phyloP scores from a whole-genome alignment of 1,284 basidiomycete species.

The Pseudozyma hubeiensis region DNA sequence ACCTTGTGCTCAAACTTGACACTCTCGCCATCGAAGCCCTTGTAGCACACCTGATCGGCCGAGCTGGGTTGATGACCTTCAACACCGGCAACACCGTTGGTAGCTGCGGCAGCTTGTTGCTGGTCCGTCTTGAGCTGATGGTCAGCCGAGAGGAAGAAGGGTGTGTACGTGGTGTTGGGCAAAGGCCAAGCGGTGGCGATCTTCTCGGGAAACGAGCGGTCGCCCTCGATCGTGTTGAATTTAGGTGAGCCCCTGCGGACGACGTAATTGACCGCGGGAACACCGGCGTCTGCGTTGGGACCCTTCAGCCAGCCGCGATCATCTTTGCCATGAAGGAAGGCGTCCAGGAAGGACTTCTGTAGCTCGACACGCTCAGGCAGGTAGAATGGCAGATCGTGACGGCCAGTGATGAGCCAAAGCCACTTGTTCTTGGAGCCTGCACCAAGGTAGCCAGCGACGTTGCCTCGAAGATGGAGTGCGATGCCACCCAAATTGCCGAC shows the following conservation, averaged over 20 bases:
- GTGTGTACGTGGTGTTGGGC: slow-evolving; percentile 60
- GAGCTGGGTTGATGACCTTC: slow-evolving; percentile 3
- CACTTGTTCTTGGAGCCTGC: slow-evolving; percentile 67
- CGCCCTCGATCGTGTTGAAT: slow-evolving; percentile 64
- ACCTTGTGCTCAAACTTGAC: slow-evolving; percentile 19
- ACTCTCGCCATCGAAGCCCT: slow-evolving; percentile 15
- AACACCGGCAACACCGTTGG: slow-evolving; percentile 27
- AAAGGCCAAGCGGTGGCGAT: slow-evolving; percentile 64
- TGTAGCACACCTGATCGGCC: slow-evolving; percentile 12
- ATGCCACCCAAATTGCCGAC: slow-evolving; percentile 69
- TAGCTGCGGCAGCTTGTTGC: slow-evolving; percentile 14
- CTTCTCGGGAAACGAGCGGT: slow-evolving; percentile 58
- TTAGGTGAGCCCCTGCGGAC: slow-evolving; percentile 67
- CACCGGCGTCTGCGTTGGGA: slow-evolving; percentile 51
- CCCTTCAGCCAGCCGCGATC: slow-evolving; percentile 57
- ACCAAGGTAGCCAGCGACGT: slow-evolving; percentile 66
- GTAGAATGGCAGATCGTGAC: slow-evolving; percentile 69
- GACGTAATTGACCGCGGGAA: slow-evolving; percentile 63
- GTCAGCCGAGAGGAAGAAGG: slow-evolving; percentile 53
- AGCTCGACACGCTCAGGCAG: slow-evolving; percentile 61
- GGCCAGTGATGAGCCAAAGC: slow-evolving; percentile 67
- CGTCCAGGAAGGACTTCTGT: slow-evolving; percentile 66
- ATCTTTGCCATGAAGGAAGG: slow-evolving; percentile 65
- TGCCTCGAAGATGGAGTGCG: slow-evolving; percentile 66
- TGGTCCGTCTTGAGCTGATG: not conserved